phyloP scores from a whole-genome alignment of 352 stramenopile species.

The Globisporangium orthogonon region DNA sequence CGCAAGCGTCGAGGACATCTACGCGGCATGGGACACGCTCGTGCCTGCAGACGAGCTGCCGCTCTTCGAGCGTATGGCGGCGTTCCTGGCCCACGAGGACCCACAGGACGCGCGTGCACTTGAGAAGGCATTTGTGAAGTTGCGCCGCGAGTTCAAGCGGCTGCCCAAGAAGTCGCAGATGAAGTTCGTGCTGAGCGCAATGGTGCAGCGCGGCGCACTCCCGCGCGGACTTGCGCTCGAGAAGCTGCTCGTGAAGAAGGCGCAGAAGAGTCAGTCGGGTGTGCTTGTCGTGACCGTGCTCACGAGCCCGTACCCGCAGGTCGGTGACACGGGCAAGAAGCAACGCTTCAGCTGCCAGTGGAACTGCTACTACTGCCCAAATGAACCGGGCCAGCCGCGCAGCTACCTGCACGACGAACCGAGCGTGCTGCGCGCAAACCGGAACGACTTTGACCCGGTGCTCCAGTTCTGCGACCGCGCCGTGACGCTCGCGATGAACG shows the following conservation, averaged over 20 bases:
- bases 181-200: slow-evolving; percentile 77
- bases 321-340: slow-evolving; percentile 62
- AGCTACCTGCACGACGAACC: slow-evolving; percentile 93
- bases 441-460: slow-evolving; percentile 89
- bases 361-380: slow-evolving; percentile 95
- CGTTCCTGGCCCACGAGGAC: slow-evolving; percentile 69
- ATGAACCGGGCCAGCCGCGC: slow-evolving; percentile 87
- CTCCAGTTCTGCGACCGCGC: slow-evolving; percentile 89
- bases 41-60: slow-evolving; percentile 56
- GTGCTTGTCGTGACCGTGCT: slow-evolving; percentile 91
- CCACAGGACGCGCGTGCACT: slow-evolving; percentile 73
- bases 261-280: slow-evolving; percentile 85
- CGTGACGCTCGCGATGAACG: slow-evolving; percentile 89
- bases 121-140: slow-evolving; percentile 78
- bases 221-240: slow-evolving; percentile 51
- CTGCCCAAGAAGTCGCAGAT: slow-evolving; percentile 90
- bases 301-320: slow-evolving; percentile 86
- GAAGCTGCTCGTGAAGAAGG: slow-evolving; percentile 85
- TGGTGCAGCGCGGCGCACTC: slow-evolving; percentile 59
- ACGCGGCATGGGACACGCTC: slow-evolving; percentile 79
- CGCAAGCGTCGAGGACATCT: slow-evolving; percentile 85
- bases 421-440: slow-evolving; percentile 89
- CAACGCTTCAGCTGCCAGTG: slow-evolving; percentile 92
- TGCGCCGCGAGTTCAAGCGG: slow-evolving; percentile 86
- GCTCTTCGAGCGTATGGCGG: slow-evolving; percentile 74